Evolutionary conservation across 1,284 basidiomycete species (phyloP), one percentile per base, ranked within the genome.

Genomic region (Trametes hirsuta): DNA sequence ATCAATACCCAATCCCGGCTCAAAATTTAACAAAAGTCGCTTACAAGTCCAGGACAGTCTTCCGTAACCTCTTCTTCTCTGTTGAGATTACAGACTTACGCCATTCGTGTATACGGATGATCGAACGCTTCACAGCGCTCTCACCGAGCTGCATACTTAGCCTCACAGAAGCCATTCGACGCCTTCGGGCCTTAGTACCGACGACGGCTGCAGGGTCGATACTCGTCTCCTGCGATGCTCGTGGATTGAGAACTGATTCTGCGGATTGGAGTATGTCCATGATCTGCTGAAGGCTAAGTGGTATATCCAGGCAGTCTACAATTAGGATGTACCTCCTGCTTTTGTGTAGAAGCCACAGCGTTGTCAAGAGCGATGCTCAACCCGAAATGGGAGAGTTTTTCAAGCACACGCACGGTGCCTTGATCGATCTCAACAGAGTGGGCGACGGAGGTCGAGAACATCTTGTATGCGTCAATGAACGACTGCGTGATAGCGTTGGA

Each of bases 11-110:
- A 44, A 58, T 21, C 37, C 22, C 21, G 3, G 22, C 22, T 18
- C 36, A n/a, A 18, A 40, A 3, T 14, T 42, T n/a, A 47, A 35
- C 9, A 35, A 9, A 11, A 6, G n/a, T 10, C 4, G 72, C 85
- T 60, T 66, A 91, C 90, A 86, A 71, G 70, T 93, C 91, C n/a
- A 91, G 76, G 3, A 85, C 71, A 30, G 78, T 84, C 71, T 91
- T 91, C 45, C 89, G 79, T 58, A 90, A 70, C 1, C 88, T 79
- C 73, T 92, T 91, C 62, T 76, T 76, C 74, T 93, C 91, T 0
- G 88, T 86, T 3, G 73, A 71, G 51, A 84, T 77, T 24, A 92
- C 86, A 3, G 81, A 85, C 64, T 83, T 81, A 45, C 88, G 78
- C 91, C 91, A 93, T 53, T 90, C 86, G 18, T 81, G 77, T 66